Evolutionary conservation across 2,329 filamentous ascomycete species (phyloP), one percentile per base, ranked within the genome.

Genomic region (Catunica adiposa): DNA sequence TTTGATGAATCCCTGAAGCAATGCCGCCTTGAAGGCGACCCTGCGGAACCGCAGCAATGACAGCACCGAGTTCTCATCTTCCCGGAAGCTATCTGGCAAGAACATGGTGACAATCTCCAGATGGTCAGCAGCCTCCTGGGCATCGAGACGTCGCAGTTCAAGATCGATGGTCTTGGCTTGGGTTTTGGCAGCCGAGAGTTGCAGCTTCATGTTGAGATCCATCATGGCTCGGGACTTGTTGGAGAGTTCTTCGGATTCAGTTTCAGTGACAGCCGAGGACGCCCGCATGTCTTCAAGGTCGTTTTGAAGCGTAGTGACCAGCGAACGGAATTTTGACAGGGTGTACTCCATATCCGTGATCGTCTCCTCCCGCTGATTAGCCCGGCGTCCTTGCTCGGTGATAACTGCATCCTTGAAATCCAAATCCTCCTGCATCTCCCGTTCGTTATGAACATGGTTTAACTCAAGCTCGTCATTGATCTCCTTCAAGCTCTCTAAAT

Each of bases 151-250:
- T 54, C 84, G 80, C 57, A 97, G 73, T 66, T 97, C 89, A 29
- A 96, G 75, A 61, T 96, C 89, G 60, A 98, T 94, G 0, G 89
- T 89, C 71, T 95, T 97, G 64, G 87, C 83, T 66, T 95, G 90
- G 2, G 90, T 85, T 71, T 95, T 95, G 42, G 88, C 79, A 9
- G 89, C 89, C 11, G 89, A 94, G 56, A 86, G 79, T 64, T 95
- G 90, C 46, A 98, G 77, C 69, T 94, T 94, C 77, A 90, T 79
- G 68, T 97, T 97, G 48, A 98, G 77, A 64, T 98, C 90, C 79
- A 95, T 86, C 84, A 98, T 94, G 55, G 90, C 89, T 60, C 89
- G 81, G 47, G 90, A 94, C 60, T 88, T 84, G 63, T 80, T 86
- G 61, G 83, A 89, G 56, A 97, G 79, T 66, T 97, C 88, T 66